phyloP scores from a whole-genome alignment of 2,329 filamentous ascomycete species.

The Fusarium ramigenum region DNA sequence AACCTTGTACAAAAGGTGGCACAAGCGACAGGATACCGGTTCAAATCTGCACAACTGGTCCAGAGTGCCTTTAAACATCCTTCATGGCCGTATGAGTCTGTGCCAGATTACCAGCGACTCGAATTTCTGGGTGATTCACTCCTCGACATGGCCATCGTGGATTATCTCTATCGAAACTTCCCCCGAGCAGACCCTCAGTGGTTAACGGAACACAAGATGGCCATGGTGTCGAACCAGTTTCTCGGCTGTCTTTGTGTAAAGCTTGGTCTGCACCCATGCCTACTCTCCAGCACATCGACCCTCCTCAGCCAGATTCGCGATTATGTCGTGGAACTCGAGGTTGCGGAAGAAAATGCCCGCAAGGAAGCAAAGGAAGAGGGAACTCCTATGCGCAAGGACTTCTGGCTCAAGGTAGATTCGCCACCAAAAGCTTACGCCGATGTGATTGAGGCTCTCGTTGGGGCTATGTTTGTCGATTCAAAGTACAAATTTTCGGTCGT shows the following conservation, averaged over 20 bases:
- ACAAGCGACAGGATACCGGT: conserved; percentile 66
- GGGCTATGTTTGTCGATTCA: conserved; percentile 91
- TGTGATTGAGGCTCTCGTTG: conserved; percentile 87
- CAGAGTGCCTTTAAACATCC: conserved; percentile 90
- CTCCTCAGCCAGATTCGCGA: conserved; percentile 57
- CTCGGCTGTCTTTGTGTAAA: conserved; percentile 82
- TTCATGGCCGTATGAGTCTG: conserved; percentile 80
- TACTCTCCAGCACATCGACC: conserved; percentile 63
- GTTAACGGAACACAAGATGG: conserved; percentile 98
- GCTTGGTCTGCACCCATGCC: conserved; percentile 79
- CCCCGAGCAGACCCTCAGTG: conserved; percentile 90
- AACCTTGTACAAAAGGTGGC: conserved; percentile 74
- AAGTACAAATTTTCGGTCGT: conserved; percentile 80
- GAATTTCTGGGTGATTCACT: conserved; percentile 93
- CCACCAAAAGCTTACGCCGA: conserved; percentile 84
- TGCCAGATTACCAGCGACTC: conserved; percentile 89
- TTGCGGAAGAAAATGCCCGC: conserved; percentile 53
- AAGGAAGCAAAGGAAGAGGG: conserved; percentile 46
- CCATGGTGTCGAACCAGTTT: conserved; percentile 98
- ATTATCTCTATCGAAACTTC: conserved; percentile 80
- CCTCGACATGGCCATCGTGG: conserved; percentile 85
- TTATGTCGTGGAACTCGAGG: conserved; percentile 67
- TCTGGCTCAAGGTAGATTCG: conserved; percentile 71
- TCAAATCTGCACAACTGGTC: conserved; percentile 78
- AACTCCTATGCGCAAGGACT: conserved; percentile 60